Evolutionary conservation across 1,139 yeast genomes (phyloP), one percentile per base, ranked within the genome.

Genomic region (Scheffersomyces segobiensis): DNA sequence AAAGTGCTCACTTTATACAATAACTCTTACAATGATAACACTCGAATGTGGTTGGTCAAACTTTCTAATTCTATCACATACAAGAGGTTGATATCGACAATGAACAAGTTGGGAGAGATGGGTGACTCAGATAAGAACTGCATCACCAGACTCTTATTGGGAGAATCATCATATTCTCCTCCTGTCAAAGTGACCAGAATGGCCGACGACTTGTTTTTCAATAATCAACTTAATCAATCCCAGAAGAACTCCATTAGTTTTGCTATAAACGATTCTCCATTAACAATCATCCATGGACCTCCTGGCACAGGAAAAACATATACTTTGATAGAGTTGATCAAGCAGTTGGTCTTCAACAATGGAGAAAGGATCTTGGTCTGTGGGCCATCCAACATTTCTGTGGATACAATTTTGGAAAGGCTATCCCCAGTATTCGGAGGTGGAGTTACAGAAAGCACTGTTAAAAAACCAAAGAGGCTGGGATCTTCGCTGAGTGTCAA

Each of bases 331-430:
- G 98, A 95, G 67, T 75, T 91, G 12, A 88, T 93, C 50, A 84
- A 89, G 54, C 98, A 93, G 68, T 75, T 92, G 57, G 82, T 88
- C 0, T 78, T 77, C 18, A 75, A 76, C 17, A 70, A 71, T 47
- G 86, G 87, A 8, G 87, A 89, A 63, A 78, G 95, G 55, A 88
- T 95, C 0, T 77, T 95, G 50, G 96, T 95, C 0, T 93, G 98
- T 75, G 98, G 98, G 0, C 97, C 98, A 0, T 93, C 98, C 0
- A 95, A 95, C 69, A 88, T 93, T n/a, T 87, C 98, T 0, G 97
- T 93, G 0, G 98, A 95, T 71, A 95, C 97, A 0, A 90, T 95
- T 42, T 74, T 93, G 55, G 98, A 93, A 69, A 78, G 98, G 60
- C 73, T 93, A 26, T 81, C 87, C n/a, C 74, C 77, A 1, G 65